Base-by-base conservation (phyloP, 495 filamentous ascomycete genomes). In the Beverwykella pulmonaria region DNA sequence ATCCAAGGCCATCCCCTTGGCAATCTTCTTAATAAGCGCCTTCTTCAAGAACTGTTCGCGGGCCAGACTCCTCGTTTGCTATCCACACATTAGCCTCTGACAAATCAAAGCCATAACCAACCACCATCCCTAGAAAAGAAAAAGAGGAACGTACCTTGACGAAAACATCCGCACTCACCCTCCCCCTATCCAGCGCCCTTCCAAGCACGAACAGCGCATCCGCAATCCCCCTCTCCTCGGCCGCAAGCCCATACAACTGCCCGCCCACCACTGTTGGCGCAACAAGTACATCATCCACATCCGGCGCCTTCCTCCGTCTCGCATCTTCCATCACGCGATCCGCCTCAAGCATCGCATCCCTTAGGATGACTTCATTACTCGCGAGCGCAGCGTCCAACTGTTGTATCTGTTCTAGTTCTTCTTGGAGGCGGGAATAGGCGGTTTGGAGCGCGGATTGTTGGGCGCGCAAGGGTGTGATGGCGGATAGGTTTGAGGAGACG, bases 1-100 rank as follows among this genome's bases (percentile, higher is more conserved):
- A 63, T 81, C 79, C 66, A 92, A 77, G 3, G 90, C 92, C 90
- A 98, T 92, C 0, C 93, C 92, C 59, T 78, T 79, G 1, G 85
- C 89, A 75, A 97, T 96, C 83, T 98, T 98, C 73, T 86, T 87
- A 68, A 90, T 89, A 49, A 97, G 76, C 1, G 91, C 92, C 76
- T 92, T 92, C 79, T 95, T 93, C 72, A 95, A 74, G 74, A 92
- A 97, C 77, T 90, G 91, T 79, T 98, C 94, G 57, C 94, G 80
- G 1, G 92, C 92, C 30, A 98, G 77, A 57, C 83, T 87, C 56
- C 94, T 82, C 34, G 91, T 95, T 82, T 90, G 88, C 75, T 87
- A 73, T 32, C 10, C 12, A 10, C 55, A 49, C 26, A 20, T 65
- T n/a, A 64, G 61, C 32, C 10, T 26, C 39, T 14, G 34, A 27